phyloP scores from a whole-genome alignment of 345 rosid species.

The Euphorbia pulcherrima region DNA sequence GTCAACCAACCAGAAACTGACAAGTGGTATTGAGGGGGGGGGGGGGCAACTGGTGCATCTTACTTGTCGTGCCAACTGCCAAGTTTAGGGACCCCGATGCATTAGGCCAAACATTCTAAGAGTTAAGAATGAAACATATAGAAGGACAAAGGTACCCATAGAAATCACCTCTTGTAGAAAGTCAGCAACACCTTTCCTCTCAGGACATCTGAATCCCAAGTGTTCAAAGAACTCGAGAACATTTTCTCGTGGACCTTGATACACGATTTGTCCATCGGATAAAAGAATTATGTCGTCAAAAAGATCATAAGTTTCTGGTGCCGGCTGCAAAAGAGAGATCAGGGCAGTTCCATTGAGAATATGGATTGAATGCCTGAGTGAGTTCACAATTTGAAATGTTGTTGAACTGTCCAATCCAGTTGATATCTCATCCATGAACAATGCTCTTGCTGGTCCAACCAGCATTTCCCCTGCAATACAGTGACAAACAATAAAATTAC shows the following conservation, averaged over 20 bases:
- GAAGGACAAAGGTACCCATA: neutral
- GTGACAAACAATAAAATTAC: too few species aligned
- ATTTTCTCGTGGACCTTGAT: conserved; percentile 66
- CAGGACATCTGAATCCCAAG: conserved; percentile 69
- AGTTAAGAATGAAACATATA: neutral
- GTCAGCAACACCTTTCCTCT: conserved; percentile 81
- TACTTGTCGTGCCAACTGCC: too few species aligned
- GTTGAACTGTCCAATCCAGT: conserved; percentile 87
- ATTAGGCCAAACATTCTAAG: neutral
- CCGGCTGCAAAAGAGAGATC: conserved; percentile 81
- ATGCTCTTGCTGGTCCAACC: conserved; percentile 73
- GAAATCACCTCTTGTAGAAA: conserved; percentile 68
- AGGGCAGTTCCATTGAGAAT: conserved; percentile 65
- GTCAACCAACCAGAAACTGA: too few species aligned
- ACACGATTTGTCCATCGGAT: conserved; percentile 74
- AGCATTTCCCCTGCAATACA: conserved; percentile 56
- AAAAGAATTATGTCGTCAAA: conserved; percentile 75
- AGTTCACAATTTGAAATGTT: conserved; percentile 70
- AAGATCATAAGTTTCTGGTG: conserved; percentile 68
- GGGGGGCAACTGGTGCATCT: too few species aligned
- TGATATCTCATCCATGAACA: conserved; percentile 87
- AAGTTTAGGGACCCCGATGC: too few species aligned
- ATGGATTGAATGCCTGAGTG: conserved; percentile 52
- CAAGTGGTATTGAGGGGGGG: too few species aligned
- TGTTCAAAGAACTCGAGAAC: conserved; percentile 62